phyloP scores from a whole-genome alignment of 768 basidiomycete genomes.

The Mycena vulgaris region DNA sequence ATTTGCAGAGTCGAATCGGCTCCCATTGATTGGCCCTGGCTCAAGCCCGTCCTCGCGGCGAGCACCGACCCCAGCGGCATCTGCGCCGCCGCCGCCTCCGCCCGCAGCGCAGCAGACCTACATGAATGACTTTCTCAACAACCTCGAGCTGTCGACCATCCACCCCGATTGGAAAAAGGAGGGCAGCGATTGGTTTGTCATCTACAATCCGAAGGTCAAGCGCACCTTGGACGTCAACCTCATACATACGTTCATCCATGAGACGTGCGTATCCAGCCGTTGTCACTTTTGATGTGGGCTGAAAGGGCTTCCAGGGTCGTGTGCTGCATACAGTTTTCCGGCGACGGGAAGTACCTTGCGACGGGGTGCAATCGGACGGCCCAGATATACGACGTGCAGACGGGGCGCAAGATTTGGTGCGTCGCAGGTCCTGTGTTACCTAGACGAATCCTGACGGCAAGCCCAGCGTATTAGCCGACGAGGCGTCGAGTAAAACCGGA shows the following conservation, averaged over 20 bases:
- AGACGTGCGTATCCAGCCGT: conserved; percentile 70
- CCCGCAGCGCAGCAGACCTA: conserved; percentile 27
- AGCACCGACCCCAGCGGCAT: conserved; percentile 24
- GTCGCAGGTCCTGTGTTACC: conserved; percentile 37
- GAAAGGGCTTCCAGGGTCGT: conserved; percentile 57
- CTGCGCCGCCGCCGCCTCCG: conserved; percentile 24
- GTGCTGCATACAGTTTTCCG: conserved; percentile 95
- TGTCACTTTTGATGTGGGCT: conserved; percentile 5
- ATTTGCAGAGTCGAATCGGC: conserved; percentile 22
- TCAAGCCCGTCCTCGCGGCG: conserved; percentile 37
- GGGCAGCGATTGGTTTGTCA: conserved; percentile 90
- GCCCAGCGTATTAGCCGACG: conserved; percentile 82
- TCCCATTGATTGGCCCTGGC: conserved; percentile 39
- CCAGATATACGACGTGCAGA: conserved; percentile 94
- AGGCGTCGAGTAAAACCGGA: conserved; percentile 75
- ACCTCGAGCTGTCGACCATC: conserved; percentile 56
- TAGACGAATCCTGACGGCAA: not conserved
- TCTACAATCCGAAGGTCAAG: conserved; percentile 89
- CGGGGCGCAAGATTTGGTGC: conserved; percentile 88
- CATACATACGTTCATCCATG: conserved; percentile 91
- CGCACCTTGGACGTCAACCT: conserved; percentile 83
- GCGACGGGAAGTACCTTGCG: conserved; percentile 93
- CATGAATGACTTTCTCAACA: conserved; percentile 47
- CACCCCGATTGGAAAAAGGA: conserved; percentile 77
- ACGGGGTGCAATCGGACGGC: conserved; percentile 97